Evolutionary conservation across 129 eudicot genomes (phyloP).

Genomic region (Tanacetum coccineum): DNA sequence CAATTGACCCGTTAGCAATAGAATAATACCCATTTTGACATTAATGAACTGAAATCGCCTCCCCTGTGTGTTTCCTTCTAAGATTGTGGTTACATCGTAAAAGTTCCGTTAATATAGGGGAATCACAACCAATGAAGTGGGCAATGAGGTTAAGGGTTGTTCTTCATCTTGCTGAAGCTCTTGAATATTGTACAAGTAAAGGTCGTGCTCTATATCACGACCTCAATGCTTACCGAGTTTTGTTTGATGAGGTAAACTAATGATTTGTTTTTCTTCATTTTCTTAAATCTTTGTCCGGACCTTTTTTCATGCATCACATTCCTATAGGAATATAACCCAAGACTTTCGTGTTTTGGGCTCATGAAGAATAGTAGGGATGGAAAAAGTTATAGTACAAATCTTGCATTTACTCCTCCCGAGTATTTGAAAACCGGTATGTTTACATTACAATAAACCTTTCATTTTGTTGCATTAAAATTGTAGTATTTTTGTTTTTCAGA

Average conservation of each 20-base stretch:
- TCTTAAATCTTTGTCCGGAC: not conserved
- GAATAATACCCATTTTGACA: not conserved
- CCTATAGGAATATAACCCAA: constrained; percentile 61
- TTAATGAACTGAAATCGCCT: not conserved
- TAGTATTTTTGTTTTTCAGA: not conserved
- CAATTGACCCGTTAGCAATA: not conserved
- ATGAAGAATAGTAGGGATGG: constrained; percentile 71
- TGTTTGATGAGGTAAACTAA: constrained; percentile 57
- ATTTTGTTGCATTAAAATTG: not conserved
- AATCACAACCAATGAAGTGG: constrained; percentile 73
- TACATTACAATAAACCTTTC: not conserved
- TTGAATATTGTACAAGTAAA: constrained; percentile 61
- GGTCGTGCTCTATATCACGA: constrained; percentile 69
- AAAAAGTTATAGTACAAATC: constrained; percentile 64
- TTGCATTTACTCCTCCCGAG: constrained; percentile 77
- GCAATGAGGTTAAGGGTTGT: constrained; percentile 69
- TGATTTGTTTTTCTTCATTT: not conserved
- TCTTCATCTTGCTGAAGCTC: constrained; percentile 65
- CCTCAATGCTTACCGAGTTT: constrained; percentile 58
- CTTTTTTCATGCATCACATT: not conserved
- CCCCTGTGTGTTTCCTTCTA: not conserved
- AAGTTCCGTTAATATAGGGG: constrained; percentile 40
- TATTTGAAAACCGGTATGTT: constrained; percentile 52
- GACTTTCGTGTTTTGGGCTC: constrained; percentile 70
- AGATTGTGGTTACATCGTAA: not conserved